phyloP scores from a whole-genome alignment of 2,329 filamentous ascomycete genomes.

The Cladosporium phlei region DNA sequence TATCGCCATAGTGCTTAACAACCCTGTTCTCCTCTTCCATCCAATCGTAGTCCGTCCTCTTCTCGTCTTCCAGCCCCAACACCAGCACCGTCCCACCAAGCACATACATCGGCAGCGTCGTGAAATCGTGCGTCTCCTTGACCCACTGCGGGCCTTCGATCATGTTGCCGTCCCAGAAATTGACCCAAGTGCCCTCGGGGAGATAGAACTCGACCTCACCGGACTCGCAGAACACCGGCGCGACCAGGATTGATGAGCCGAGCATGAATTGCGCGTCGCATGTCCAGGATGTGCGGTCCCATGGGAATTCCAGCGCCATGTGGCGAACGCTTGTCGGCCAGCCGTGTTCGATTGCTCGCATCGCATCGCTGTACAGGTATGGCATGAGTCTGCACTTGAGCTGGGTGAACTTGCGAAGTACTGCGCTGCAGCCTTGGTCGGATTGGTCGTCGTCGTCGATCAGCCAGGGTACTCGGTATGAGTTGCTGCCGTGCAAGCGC shows the following conservation, averaged over 20 bases:
- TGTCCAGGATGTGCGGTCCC: slow-evolving; percentile 63
- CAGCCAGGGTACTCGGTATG: slow-evolving; percentile 71
- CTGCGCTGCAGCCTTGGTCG: slow-evolving; percentile 43
- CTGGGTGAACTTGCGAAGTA: slow-evolving; percentile 51
- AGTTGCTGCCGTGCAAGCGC: slow-evolving; percentile 63
- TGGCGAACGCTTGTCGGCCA: slow-evolving; percentile 58
- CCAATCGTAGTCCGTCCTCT: slow-evolving; percentile 37
- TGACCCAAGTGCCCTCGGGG: slow-evolving; percentile 49
- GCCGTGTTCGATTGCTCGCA: slow-evolving; percentile 49
- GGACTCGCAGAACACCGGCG: slow-evolving; percentile 59
- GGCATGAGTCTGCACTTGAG: slow-evolving; percentile 56
- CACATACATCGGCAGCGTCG: slow-evolving; percentile 38
- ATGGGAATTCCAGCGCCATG: slow-evolving; percentile 65
- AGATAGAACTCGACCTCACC: slow-evolving; percentile 65
- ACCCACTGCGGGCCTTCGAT: slow-evolving; percentile 42
- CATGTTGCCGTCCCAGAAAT: slow-evolving; percentile 41
- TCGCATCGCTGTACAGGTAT: slow-evolving; percentile 52
- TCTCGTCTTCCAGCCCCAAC: slow-evolving; percentile 36
- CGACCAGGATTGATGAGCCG: slow-evolving; percentile 59
- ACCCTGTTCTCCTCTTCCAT: slow-evolving; percentile 29
- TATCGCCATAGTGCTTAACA: slow-evolving; percentile 36
- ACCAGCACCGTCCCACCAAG: slow-evolving; percentile 38
- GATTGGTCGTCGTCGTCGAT: slow-evolving; percentile 59
- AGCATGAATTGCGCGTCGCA: slow-evolving; percentile 71
- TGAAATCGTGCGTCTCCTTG: slow-evolving; percentile 38